Evolutionary conservation across 2,329 filamentous ascomycete genomes (phyloP), one percentile per base, ranked within the genome.

Genomic region (Pseudovirgaria hyperparasitica): DNA sequence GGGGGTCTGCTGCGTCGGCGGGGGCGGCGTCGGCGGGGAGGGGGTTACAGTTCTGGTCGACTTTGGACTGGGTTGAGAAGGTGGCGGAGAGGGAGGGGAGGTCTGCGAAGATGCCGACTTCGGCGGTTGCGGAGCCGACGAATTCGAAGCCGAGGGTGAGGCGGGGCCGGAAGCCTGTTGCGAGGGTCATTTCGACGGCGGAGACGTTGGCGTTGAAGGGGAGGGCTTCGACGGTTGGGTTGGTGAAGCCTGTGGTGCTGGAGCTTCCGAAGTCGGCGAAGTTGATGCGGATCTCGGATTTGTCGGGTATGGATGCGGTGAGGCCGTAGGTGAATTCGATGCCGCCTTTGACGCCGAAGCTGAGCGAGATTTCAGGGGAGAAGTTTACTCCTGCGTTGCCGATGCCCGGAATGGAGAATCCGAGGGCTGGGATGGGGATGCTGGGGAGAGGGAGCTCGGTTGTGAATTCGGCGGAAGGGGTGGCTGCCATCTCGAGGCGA

Each of bases 131-230:
- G 16, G 26, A n/a, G 20, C 41, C 32, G 23, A 45, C 30, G 32
- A 56, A 50, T 16, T 43, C 35, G 32, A 55, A 52, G 9, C 46
- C 49, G 13, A 55, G 41, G 6, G 51, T 48, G 16, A 56, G 43
- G 18, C 41, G 38, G 4, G 52, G 52, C 11, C 35, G 32, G 30
- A 54, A 52, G 4, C 41, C 47, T 11, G 44, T 31, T 21, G 40
- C 36, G 12, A 54, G 33, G 15, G 40, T 32, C 16, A 52, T 34
- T 9, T 47, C 34, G 16, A 47, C 28, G 19, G 46, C 39, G 9
- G 43, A 42, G 19, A 42, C 27, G 23, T 45, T 38, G 14, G 45
- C 40, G 22, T 36, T 40, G 39, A 55, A 49, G 5, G 52, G 52
- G 12, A 55, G 36, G 5, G 47, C 39, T 1, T 40, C 40, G 12